Evolutionary conservation across 2,329 filamentous ascomycete species (phyloP), one percentile per base, ranked within the genome.

Genomic region (Biscogniauxia marginata): DNA sequence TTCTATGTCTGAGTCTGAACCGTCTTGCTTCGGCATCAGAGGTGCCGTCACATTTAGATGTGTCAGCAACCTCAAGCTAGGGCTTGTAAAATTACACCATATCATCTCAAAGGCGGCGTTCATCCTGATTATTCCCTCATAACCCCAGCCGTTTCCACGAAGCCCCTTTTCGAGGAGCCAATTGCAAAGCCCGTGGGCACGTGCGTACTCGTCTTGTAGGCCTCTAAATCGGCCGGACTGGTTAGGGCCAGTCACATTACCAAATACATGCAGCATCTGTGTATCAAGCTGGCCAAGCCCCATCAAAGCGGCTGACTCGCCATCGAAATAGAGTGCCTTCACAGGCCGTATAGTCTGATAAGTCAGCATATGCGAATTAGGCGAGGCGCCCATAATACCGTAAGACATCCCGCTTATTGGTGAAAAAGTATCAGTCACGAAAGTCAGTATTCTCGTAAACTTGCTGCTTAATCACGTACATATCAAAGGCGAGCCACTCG

Each of bases 401-500:
- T 82, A 82, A n/a, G 77, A 73, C 79, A 81, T 82, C 55, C 77
- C 78, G 44, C 72, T 74, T 46, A 8, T 13, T 4, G 7, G 16
- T n/a, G 6, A 46, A n/a, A 18, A 16, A 30, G 13, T n/a, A 39
- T 39, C n/a, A 39, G 30, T 39, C n/a, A n/a, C 30, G 30, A 21
- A 46, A n/a, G 39, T 16, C 5, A 47, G 18, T 20, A 34, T 50
- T 52, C 18, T 21, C 13, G 22, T 19, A 19, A 53, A 43, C n/a
- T 19, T 45, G 23, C 50, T 30, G 43, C 19, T 22, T 8, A 46
- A 9, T 30, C 4, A 39, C 69, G 63, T 64, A 70, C 63, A 78
- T 68, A 63, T 82, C 79, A 59, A 82, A 77, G 5, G 79, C 76
- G 20, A 82, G 68, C 78, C 79, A 82, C 66, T 82, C 79, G 11